Conservation (phyloP, 768 basidiomycete species). For the Boletales sp. region DNA sequence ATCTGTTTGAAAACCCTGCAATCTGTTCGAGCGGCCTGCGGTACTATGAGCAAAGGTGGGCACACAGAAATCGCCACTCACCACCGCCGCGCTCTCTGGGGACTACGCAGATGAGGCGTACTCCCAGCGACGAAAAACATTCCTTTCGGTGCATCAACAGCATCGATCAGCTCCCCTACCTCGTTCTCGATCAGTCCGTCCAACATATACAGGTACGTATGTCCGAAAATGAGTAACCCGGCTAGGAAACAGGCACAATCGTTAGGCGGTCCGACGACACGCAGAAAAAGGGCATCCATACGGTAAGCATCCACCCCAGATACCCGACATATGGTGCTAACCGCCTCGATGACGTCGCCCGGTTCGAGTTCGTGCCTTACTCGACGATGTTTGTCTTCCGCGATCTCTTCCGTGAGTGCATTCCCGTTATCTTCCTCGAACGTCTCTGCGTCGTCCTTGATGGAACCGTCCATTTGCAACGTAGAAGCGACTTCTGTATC, state of each 20-base stretch:
- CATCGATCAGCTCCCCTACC: slow-evolving; percentile 87
- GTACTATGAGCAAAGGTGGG: not conserved
- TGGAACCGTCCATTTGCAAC: slow-evolving; percentile 19
- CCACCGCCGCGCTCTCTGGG: slow-evolving; percentile 83
- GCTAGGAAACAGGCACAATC: slow-evolving; percentile 34
- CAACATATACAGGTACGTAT: slow-evolving; percentile 82
- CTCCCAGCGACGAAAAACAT: slow-evolving; percentile 85
- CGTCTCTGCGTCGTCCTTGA: slow-evolving; percentile 14
- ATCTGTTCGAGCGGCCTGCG: slow-evolving; percentile 77
- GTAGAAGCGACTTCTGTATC: slow-evolving; percentile 46
- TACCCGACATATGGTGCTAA: slow-evolving; percentile 82
- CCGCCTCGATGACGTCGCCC: slow-evolving; percentile 85
- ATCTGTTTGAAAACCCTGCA: slow-evolving; percentile 71
- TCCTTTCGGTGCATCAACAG: slow-evolving; percentile 76
- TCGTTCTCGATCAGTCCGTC: slow-evolving; percentile 86
- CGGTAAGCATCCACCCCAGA: slow-evolving; percentile 91
- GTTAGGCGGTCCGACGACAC: not conserved
- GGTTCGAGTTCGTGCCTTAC: slow-evolving; percentile 85
- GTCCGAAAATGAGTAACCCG: slow-evolving; percentile 84
- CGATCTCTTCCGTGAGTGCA: slow-evolving; percentile 69
- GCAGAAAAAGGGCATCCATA: slow-evolving; percentile 34
- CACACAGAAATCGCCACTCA: slow-evolving; percentile 30
- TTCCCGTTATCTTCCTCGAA: slow-evolving; percentile 24
- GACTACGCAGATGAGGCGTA: slow-evolving; percentile 72
- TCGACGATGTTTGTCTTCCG: slow-evolving; percentile 85